These are phyloP conservation scores for Podospora didyma DNA, from an alignment of 495 filamentous ascomycete species.

Conservation along the genomic window DNA sequence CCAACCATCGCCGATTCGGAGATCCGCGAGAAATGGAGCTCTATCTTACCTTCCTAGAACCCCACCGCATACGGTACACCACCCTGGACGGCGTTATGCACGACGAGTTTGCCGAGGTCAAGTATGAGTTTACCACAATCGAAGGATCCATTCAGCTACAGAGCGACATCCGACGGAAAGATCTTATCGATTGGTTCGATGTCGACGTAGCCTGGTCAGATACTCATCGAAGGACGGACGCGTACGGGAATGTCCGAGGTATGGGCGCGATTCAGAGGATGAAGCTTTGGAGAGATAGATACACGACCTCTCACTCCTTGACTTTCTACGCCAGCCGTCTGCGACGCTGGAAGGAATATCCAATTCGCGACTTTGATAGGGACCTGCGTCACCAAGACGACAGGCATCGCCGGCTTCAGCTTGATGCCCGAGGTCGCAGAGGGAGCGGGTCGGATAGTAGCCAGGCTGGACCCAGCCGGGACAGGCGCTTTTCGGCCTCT, in stretches of 20 bases:
- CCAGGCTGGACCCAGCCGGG: conserved; percentile 11
- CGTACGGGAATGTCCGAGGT: conserved; percentile 31
- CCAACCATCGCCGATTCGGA: conserved; percentile 30
- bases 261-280: conserved; percentile 34
- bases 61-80: conserved; percentile 31
- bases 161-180: conserved; percentile 27
- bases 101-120: conserved; percentile 31
- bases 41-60: conserved; percentile 29
- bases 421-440: conserved; percentile 23
- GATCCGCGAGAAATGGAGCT: conserved; percentile 33
- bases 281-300: conserved; percentile 34
- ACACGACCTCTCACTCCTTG: conserved; percentile 29
- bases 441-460: conserved; percentile 22
- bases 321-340: conserved; percentile 33
- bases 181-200: conserved; percentile 34
- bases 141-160: conserved; percentile 32
- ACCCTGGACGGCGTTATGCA: conserved; percentile 26
- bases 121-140: conserved; percentile 34
- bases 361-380: conserved; percentile 27
- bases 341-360: conserved; percentile 31
- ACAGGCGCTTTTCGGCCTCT: conserved; percentile 25
- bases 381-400: conserved; percentile 30
- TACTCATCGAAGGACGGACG: conserved; percentile 27
- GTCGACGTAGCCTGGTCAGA: conserved; percentile 36
- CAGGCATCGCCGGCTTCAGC: conserved; percentile 25